A percentile compares a stretch with the other conserved stretches of the same genome.
phyloP scores from a whole-genome alignment of 257 asterid species.

The Fraxinus anomala region DNA sequence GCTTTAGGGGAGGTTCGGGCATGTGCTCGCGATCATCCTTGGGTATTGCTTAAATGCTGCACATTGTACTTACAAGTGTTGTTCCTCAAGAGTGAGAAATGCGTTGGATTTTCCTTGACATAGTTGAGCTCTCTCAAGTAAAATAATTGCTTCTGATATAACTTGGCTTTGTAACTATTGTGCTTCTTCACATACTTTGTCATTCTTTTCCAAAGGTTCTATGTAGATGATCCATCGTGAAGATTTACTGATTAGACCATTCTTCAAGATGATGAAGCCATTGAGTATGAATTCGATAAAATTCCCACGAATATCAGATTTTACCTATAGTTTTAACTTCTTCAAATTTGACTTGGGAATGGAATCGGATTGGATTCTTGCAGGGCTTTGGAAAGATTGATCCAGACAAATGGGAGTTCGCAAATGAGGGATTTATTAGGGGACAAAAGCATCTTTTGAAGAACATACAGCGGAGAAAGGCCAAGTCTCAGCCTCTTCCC shows the following conservation, averaged over 20 bases:
- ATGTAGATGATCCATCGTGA: background rate
- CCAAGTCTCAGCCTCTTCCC: constrained; percentile 25
- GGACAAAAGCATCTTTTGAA: constrained; percentile 42
- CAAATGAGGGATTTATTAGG: constrained; percentile 41
- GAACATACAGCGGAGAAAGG: constrained; percentile 42
- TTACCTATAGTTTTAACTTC: background rate
- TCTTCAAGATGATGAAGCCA: background rate
- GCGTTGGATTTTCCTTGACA: too few relatives aligned
- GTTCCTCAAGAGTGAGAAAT: background rate
- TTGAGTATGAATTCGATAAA: background rate
- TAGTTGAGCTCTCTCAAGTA: background rate
- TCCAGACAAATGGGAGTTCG: constrained; percentile 52
- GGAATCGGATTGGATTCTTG: constrained; percentile 26
- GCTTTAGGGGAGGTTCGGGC: too few relatives aligned
- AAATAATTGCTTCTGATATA: background rate
- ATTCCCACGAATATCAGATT: background rate
- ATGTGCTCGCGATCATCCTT: too few relatives aligned
- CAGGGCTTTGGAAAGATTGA: constrained; percentile 59
- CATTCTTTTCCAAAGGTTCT: constrained; percentile 7
- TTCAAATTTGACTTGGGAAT: background rate
- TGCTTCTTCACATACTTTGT: background rate
- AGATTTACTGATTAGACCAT: background rate
- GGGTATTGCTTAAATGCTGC: too few relatives aligned
- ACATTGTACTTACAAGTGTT: background rate
- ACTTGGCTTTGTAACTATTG: background rate